Evolutionary conservation across 2,329 filamentous ascomycete species (phyloP), one percentile per base, ranked within the genome.

Genomic region (Huntiella bhutanensis): DNA sequence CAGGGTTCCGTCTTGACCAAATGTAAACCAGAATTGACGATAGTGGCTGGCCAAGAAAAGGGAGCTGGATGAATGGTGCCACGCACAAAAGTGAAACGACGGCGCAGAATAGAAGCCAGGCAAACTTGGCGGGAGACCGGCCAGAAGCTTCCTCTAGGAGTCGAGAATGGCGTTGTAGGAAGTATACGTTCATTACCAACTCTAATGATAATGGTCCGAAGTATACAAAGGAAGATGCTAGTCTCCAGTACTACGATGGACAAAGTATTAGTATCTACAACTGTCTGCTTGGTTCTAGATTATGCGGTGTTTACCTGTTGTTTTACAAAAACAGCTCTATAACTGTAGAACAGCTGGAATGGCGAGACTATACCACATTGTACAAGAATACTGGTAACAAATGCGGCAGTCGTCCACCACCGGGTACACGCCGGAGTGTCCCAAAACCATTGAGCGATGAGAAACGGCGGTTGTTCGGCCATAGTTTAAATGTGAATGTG

Each of bases 261-360:
- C 5, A 19, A 42, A 6, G 5, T n/a, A 15, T 32, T 42, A 28
- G 19, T 12, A 33, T 42, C 40, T 28, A 22, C 12, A 6, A 42
- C 10, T 19, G 10, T 10, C 11, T 12, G 7, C 13, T 7, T 28
- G 22, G 7, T 4, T 12, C 13, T 28, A 4, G 10, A 32, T 35
- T 15, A 41, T 13, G 19, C 7, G 17, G 32, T 2, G 58, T 74
- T 52, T 64, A 93, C 87, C 75, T 96, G 87, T 52, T 81, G 82
- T 64, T 93, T 94, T 52, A 80, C 67, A 59, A 93, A 95, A 49
- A 96, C 91, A 5, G 87, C 78, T 43, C 84, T 76, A 57, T 88
- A 91, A 66, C 86, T 95, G 68, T 95, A 96, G 66, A 96, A 98
- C 22, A 98, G 75, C 64, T 96, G 87, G 58, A 92, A 95, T 6